Conservation (phyloP, 371 early-diverging fungal species). For the Mucor lusitanicus region DNA sequence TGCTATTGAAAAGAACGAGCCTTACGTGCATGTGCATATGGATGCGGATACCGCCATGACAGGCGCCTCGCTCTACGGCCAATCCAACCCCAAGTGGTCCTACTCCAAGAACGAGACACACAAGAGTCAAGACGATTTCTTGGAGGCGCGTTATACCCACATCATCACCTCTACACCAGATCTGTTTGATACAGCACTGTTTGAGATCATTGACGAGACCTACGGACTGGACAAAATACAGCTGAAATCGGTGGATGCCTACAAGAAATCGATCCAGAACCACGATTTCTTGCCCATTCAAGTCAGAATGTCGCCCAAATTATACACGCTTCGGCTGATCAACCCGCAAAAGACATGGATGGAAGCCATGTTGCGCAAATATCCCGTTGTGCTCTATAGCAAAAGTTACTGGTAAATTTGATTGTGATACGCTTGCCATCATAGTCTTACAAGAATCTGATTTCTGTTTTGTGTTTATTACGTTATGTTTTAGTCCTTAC, state of each 20-base stretch:
- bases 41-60: conserved; percentile 86
- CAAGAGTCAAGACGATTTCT: conserved; percentile 43
- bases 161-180: conserved; percentile 61
- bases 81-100: conserved; percentile 46
- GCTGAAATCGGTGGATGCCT: conserved; percentile 16
- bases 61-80: conserved; percentile 83
- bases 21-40: conserved; percentile 67
- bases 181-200: conserved; percentile 33
- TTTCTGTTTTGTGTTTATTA: conserved; percentile 1
- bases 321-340: conserved; percentile 31
- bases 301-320: conserved; percentile 26
- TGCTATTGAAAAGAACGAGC: conserved; percentile 32
- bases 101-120: conserved; percentile 72
- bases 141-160: conserved; percentile 65
- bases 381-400: conserved; percentile 59
- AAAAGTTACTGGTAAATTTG: conserved; percentile 61
- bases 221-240: conserved; percentile 32
- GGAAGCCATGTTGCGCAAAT: conserved; percentile 39
- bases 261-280: neutral
- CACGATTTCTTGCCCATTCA: conserved; percentile 19
- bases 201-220: conserved; percentile 43
- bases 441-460: neutral
- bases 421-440: neutral
- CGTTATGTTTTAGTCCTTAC: conserved; percentile 37
- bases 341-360: conserved; percentile 42